These are phyloP conservation scores for Lepidium africanum DNA, from an alignment of 345 rosid genomes.

Conservation along the genomic window DNA sequence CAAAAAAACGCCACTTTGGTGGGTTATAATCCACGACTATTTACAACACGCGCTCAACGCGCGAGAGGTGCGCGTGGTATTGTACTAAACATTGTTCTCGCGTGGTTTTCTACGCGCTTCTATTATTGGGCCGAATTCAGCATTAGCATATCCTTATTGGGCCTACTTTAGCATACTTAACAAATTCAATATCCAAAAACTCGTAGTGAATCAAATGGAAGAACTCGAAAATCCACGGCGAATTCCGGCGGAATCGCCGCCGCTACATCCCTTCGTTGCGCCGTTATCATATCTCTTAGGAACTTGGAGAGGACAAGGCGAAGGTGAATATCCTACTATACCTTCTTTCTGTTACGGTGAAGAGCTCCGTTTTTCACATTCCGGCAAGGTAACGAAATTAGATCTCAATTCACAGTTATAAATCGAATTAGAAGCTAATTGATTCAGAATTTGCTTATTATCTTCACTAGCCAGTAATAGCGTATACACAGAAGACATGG, in stretches of 20 bases:
- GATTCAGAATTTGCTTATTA: neutral
- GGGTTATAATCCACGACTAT: too few species aligned
- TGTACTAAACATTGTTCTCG: too few species aligned
- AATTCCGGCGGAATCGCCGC: conserved; percentile 4
- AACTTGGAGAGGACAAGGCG: conserved; percentile 72
- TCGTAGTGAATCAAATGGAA: neutral
- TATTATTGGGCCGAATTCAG: too few species aligned
- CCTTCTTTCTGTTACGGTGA: conserved; percentile 55
- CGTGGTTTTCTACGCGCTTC: too few species aligned
- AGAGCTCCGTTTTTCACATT: conserved; percentile 54
- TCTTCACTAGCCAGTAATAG: conserved; percentile 47
- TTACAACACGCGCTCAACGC: too few species aligned
- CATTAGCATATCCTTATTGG: too few species aligned
- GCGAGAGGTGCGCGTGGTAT: too few species aligned
- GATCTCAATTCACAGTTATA: neutral
- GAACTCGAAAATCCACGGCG: neutral
- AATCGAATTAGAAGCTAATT: neutral
- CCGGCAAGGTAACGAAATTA: conserved; percentile 39
- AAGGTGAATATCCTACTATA: conserved; percentile 62
- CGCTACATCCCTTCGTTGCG: conserved; percentile 47
- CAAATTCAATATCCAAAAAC: neutral
- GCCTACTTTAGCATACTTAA: neutral
- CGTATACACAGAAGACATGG: conserved; percentile 68
- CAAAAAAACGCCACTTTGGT: too few species aligned
- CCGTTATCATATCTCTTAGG: conserved; percentile 60